A percentile compares a stretch with the other conserved stretches of the same genome.
Evolutionary conservation across 2,329 filamentous ascomycete genomes (phyloP).

Genomic region (Nemania serpens): DNA sequence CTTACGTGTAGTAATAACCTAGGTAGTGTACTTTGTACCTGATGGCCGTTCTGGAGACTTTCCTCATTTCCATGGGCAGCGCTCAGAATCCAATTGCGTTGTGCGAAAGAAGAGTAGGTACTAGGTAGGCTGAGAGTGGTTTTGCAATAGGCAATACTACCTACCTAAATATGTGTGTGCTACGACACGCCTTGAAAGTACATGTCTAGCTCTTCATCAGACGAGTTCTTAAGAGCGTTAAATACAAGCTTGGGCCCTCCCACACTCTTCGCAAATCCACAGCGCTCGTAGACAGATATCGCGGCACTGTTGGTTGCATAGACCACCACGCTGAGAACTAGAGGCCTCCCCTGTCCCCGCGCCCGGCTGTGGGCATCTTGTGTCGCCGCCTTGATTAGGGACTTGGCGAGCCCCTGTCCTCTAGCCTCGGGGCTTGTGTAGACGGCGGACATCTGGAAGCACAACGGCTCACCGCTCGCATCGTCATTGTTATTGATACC

Average conservation of each 20-base stretch:
- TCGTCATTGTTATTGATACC: constrained; percentile 10
- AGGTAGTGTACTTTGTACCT: no score
- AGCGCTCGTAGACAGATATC: constrained; percentile 43
- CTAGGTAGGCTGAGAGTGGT: no score
- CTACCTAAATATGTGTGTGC: no score
- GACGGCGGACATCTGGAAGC: constrained; percentile 45
- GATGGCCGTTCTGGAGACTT: no score
- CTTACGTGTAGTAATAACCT: no score
- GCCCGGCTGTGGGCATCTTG: constrained; percentile 33
- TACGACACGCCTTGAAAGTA: constrained; percentile 21
- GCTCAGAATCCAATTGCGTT: no score
- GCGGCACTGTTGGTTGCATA: constrained; percentile 43
- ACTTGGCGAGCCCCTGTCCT: constrained; percentile 43
- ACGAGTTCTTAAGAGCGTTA: constrained; percentile 30
- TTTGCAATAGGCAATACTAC: no score
- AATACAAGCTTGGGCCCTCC: constrained; percentile 28
- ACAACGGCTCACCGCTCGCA: constrained; percentile 20
- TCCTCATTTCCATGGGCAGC: no score
- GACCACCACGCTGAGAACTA: constrained; percentile 42
- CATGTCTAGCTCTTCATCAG: constrained; percentile 32
- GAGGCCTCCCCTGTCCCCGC: constrained; percentile 31
- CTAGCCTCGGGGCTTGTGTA: constrained; percentile 46
- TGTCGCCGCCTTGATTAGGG: constrained; percentile 39
- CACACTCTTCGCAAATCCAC: constrained; percentile 38
- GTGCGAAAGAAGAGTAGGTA: no score